Percentiles rank a stretch among this genome's conserved stretches.
Evolutionary conservation across 306 rosid species (phyloP).

Genomic region (Citrullus mucosospermus): DNA sequence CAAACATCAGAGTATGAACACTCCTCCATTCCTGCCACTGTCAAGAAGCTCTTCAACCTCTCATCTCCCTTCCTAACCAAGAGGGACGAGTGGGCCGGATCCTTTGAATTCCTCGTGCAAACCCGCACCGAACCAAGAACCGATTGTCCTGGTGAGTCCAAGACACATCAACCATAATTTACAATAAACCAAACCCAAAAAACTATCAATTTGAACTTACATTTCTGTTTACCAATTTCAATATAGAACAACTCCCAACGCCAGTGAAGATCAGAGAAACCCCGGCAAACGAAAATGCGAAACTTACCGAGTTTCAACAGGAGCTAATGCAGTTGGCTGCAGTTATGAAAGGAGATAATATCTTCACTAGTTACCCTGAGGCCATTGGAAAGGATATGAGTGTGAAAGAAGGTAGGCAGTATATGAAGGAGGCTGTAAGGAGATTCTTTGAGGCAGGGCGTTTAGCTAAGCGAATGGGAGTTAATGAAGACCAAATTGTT

Average conservation of each 20-base stretch:
- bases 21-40: slow-evolving; percentile 81
- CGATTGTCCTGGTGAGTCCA: slow-evolving; percentile 71
- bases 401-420: slow-evolving; percentile 63
- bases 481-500: slow-evolving; percentile 51
- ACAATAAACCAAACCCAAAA: not conserved
- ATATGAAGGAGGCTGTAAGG: slow-evolving; percentile 49
- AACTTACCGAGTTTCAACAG: slow-evolving; percentile 67
- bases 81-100: slow-evolving; percentile 82
- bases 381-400: slow-evolving; percentile 47
- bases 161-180: not conserved
- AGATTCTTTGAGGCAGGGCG: slow-evolving; percentile 65
- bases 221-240: not conserved
- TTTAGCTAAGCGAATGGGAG: slow-evolving; percentile 73
- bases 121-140: slow-evolving; percentile 54
- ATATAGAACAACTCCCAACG: slow-evolving; percentile 52
- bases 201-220: not conserved
- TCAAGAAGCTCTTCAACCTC: slow-evolving; percentile 66
- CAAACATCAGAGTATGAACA: slow-evolving; percentile 75
- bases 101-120: slow-evolving; percentile 58
- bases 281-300: slow-evolving; percentile 41
- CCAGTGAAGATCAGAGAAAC: slow-evolving; percentile 37
- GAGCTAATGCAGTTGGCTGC: slow-evolving; percentile 73
- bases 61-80: slow-evolving; percentile 57
- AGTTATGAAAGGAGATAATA: slow-evolving; percentile 60
- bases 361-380: slow-evolving; percentile 49